Base-by-base conservation (phyloP, 148 eudicot species). In the Limonium bicolor region DNA sequence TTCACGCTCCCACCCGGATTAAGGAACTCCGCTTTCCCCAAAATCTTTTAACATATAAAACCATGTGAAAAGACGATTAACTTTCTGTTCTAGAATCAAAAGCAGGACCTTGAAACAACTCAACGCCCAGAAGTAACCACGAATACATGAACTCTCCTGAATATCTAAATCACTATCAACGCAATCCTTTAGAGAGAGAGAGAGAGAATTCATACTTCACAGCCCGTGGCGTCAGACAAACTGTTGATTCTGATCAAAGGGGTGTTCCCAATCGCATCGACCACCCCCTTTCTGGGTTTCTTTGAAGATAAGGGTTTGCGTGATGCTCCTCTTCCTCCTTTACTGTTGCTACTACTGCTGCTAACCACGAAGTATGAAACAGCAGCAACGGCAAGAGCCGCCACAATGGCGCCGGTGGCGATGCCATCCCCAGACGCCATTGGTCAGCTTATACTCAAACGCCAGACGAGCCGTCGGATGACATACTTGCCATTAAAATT, bases 1-100 rank as follows among this genome's bases (percentile, higher is more conserved):
- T 90, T 90, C 13, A 90, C 87, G 50, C 95, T 90, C 29, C 95
- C 97, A 10, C 97, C 95, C 9, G 97, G 95, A 57, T 84, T 90
- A 61, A 90, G 70, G 48, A 90, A 80, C 70, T 90, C 95, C 0
- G 97, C 93, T 56, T 90, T 90, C 24, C 95, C 97, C 4, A 84
- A 58, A 68, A 90, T 90, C 97, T n/a, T n/a, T n/a, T 90, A 43
- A 41, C 41, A 28, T 32, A n/a, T 41, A 61, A 38, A 41, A 21
- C 14, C 2, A 26, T 19, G 6, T 7, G 0, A 42, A 31, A 7
- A 28, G 41, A 51, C 15, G 3, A 65, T 24, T 24, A 23, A 13
- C n/a, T n/a, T n/a, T n/a, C n/a, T n/a, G n/a, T n/a, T n/a, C n/a
- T n/a, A n/a, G n/a, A n/a, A n/a, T n/a, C n/a, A n/a, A n/a, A n/a